phyloP scores from a whole-genome alignment of 345 rosid genomes.

The Pelargonium nanum region DNA sequence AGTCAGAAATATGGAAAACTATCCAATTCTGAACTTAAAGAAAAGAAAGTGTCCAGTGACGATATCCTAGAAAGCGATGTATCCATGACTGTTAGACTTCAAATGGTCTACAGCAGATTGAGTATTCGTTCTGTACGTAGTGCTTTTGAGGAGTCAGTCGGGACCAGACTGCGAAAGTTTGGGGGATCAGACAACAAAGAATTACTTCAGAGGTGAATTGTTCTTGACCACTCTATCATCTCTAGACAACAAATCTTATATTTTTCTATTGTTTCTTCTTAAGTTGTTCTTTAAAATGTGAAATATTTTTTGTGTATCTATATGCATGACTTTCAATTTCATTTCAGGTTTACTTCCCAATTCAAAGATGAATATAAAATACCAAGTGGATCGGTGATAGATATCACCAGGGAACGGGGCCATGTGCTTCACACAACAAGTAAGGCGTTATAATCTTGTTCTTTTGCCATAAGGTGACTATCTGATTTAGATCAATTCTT shows the following conservation, averaged over 20 bases:
- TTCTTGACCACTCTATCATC: background rate
- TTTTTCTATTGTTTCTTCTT: background rate
- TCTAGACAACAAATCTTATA: background rate
- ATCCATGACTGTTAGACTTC: slow-evolving; percentile 61
- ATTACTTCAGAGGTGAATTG: slow-evolving; percentile 61
- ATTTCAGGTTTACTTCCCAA: slow-evolving; percentile 62
- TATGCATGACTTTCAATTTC: background rate
- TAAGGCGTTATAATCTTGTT: slow-evolving; percentile 20
- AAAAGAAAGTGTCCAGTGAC: slow-evolving; percentile 34
- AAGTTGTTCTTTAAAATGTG: background rate
- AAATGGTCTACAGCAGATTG: slow-evolving; percentile 61
- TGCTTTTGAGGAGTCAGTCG: slow-evolving; percentile 81
- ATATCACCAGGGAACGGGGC: slow-evolving; percentile 57
- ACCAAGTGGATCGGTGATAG: slow-evolving; percentile 66
- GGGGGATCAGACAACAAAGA: slow-evolving; percentile 49
- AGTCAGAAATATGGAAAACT: slow-evolving; percentile 49
- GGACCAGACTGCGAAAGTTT: slow-evolving; percentile 66
- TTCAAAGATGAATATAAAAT: slow-evolving; percentile 89
- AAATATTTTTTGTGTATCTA: background rate
- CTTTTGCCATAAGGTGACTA: background rate
- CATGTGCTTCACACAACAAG: slow-evolving; percentile 55
- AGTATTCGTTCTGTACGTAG: slow-evolving; percentile 61
- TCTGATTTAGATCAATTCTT: background rate
- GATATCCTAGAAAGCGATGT: slow-evolving; percentile 65
- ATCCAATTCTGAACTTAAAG: slow-evolving; percentile 47